Evolutionary conservation across 257 asterid genomes (phyloP).

Genomic region (Solanum pimpinellifolium): DNA sequence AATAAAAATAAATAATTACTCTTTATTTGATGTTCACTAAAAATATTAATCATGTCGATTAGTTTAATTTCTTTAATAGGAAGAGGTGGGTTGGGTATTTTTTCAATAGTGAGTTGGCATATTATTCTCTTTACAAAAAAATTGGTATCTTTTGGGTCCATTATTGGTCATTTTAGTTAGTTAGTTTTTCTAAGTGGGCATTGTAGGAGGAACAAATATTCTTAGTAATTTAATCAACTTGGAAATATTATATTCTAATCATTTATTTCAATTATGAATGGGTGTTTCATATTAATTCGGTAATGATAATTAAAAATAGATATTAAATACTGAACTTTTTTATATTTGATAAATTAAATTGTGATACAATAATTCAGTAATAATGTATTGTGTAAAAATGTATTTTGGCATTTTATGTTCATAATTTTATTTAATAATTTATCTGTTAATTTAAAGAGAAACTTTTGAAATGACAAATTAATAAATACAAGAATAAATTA

Average conservation of each 20-base stretch:
- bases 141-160: neutral
- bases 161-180: neutral
- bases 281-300: neutral
- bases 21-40: neutral
- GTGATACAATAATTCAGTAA: no score
- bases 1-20: neutral
- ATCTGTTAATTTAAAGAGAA: no score
- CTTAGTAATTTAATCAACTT: neutral
- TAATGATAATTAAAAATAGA: neutral
- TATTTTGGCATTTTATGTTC: neutral
- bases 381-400: neutral
- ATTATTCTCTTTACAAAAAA: neutral
- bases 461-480: neutral
- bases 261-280: neutral
- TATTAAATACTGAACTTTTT: neutral
- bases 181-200: neutral
- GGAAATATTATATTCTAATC: neutral
- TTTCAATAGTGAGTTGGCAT: neutral
- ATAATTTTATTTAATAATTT: no score
- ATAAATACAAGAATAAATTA: neutral
- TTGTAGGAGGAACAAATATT: neutral
- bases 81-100: neutral
- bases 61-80: neutral
- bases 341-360: neutral
- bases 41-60: neutral